phyloP scores from a whole-genome alignment of 176 grass and related monocot genomes.

The Raddia distichophylla region DNA sequence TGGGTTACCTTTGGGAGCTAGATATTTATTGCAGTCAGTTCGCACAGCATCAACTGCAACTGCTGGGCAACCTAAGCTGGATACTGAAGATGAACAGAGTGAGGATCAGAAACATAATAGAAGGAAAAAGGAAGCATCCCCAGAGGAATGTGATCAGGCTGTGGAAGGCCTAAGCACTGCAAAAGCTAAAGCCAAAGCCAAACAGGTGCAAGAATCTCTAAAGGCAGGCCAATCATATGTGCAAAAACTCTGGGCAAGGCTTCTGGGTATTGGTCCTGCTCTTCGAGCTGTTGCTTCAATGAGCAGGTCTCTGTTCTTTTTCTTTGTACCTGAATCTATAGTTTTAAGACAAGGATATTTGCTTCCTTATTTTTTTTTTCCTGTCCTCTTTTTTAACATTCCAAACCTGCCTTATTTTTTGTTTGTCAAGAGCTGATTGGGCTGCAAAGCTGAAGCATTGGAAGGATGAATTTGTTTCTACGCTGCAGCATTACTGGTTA shows the following conservation, averaged over 20 bases:
- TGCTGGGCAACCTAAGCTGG: constrained; percentile 56
- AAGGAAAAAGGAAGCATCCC: constrained; percentile 82
- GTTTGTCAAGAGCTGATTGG: constrained; percentile 67
- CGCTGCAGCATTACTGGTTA: constrained; percentile 77
- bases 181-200: constrained; percentile 94
- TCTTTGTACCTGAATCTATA: constrained; percentile 29
- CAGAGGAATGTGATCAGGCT: constrained; percentile 97
- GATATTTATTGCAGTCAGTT: constrained; percentile 62
- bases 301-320: constrained; percentile 72
- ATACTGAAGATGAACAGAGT: constrained; percentile 53
- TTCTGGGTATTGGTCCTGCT: constrained; percentile 88
- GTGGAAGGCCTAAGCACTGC: constrained; percentile 90
- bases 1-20: constrained; percentile 57
- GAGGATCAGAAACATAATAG: constrained; percentile 69
- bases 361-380: not conserved
- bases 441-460: constrained; percentile 69
- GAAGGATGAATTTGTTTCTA: constrained; percentile 82
- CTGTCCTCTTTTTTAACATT: constrained; percentile 25
- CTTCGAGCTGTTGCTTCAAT: constrained; percentile 87
- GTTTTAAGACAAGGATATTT: constrained; percentile 35
- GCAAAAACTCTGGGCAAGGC: constrained; percentile 73
- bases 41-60: constrained; percentile 59
- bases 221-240: constrained; percentile 62
- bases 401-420: constrained; percentile 26
- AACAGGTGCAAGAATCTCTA: constrained; percentile 69